phyloP scores from a whole-genome alignment of 2,329 filamentous ascomycete genomes.

The Metarhizium robertsii region DNA sequence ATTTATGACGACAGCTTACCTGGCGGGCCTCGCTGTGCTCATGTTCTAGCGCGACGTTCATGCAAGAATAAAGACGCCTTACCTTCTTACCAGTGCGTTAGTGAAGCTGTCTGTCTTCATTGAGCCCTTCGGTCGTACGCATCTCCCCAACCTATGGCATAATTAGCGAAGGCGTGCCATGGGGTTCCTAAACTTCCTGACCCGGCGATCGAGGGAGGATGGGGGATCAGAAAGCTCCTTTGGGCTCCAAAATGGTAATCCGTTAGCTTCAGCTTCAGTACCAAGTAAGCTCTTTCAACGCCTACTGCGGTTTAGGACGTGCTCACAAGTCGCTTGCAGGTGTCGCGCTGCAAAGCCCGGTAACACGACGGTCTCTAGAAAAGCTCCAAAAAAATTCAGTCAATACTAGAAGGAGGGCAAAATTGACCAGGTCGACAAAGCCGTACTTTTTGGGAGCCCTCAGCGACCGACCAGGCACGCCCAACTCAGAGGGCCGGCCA shows the following conservation, averaged over 20 bases:
- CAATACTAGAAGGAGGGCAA: background rate
- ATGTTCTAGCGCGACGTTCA: background rate
- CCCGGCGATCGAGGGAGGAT: background rate
- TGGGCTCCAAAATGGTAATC: background rate
- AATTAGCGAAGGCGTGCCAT: background rate
- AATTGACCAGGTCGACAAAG: background rate
- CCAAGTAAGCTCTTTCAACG: background rate
- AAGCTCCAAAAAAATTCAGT: background rate
- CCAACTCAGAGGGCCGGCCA: background rate
- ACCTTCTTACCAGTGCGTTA: background rate
- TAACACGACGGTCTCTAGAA: background rate
- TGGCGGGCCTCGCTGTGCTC: slow-evolving; percentile 1
- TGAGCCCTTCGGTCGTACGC: background rate
- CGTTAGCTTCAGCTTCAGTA: background rate
- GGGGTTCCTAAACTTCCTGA: slow-evolving; percentile 5
- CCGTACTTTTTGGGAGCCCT: background rate
- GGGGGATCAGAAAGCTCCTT: background rate
- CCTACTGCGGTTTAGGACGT: background rate
- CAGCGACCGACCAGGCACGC: background rate
- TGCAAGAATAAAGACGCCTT: background rate
- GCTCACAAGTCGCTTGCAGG: background rate
- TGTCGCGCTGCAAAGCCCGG: background rate
- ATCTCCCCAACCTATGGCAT: background rate
- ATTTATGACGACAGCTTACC: background rate
- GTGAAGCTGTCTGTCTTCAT: background rate